A percentile compares a stretch with the other conserved stretches of the same genome.
Evolutionary conservation across 2,329 filamentous ascomycete species (phyloP).

Genomic region (Diaporthe ilicicola): DNA sequence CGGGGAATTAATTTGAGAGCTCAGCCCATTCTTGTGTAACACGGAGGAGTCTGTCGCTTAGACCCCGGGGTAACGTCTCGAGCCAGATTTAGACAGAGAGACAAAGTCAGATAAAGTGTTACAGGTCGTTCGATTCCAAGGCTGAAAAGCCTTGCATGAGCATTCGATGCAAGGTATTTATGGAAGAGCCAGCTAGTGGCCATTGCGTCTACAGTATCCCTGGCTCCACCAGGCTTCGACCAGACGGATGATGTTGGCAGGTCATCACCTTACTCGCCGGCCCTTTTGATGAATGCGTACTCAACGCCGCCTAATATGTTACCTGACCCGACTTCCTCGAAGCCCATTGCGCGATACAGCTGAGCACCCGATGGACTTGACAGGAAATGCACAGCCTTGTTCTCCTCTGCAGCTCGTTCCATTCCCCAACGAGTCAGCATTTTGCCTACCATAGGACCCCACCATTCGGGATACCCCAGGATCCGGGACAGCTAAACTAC

Average conservation of each 20-base stretch:
- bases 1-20: neutral
- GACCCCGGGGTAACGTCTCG: neutral
- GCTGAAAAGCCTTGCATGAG: neutral
- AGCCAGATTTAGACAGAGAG: slow-evolving; percentile 2
- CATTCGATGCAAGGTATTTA: neutral
- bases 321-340: slow-evolving; percentile 25
- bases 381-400: slow-evolving; percentile 25
- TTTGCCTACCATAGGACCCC: no score
- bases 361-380: slow-evolving; percentile 9
- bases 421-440: slow-evolving; percentile 27
- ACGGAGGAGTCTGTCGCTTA: slow-evolving; percentile 3
- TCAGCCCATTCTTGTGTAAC: neutral
- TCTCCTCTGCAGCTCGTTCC: slow-evolving; percentile 6
- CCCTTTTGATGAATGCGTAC: slow-evolving; percentile 25
- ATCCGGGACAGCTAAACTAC: no score
- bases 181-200: neutral
- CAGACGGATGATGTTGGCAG: neutral
- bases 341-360: slow-evolving; percentile 20
- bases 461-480: no score
- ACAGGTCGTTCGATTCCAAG: neutral
- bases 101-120: slow-evolving; percentile 1
- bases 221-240: neutral
- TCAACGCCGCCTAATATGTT: slow-evolving; percentile 17
- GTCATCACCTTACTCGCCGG: neutral
- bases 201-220: neutral